phyloP scores from a whole-genome alignment of 208 protist genomes.

The Crithidia fasciculata region DNA sequence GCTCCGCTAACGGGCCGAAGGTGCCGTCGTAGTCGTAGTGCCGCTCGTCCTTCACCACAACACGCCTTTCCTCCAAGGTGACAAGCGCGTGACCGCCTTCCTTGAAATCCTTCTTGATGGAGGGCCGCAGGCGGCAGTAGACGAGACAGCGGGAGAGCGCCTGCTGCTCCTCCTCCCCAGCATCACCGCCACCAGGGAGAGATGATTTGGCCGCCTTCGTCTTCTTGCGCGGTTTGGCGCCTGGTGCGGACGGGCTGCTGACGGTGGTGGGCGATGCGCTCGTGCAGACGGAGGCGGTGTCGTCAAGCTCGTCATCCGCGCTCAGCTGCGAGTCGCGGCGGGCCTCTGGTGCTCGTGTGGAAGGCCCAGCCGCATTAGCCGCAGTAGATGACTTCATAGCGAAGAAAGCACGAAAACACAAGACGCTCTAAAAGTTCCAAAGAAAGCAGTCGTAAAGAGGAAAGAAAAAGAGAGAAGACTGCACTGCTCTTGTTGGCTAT shows the following conservation, averaged over 20 bases:
- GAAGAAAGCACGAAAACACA: background rate
- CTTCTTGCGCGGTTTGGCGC: conserved; percentile 26
- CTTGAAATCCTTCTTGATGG: conserved; percentile 73
- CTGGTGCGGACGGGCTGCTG: conserved; percentile 25
- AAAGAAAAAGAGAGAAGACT: background rate
- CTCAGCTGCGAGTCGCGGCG: conserved; percentile 1
- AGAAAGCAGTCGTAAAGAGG: background rate
- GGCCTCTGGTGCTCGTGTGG: background rate
- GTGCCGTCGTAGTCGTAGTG: conserved; percentile 88
- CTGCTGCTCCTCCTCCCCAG: background rate
- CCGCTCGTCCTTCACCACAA: conserved; percentile 80
- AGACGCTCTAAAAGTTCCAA: background rate
- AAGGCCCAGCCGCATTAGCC: background rate
- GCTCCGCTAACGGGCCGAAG: conserved; percentile 70
- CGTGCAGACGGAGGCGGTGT: conserved; percentile 8
- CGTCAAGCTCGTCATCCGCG: conserved; percentile 10
- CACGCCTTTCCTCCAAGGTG: conserved; percentile 52
- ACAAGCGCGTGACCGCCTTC: conserved; percentile 67
- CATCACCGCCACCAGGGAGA: background rate
- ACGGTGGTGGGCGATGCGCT: background rate
- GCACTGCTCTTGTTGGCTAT: too few relatives aligned
- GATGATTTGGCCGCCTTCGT: background rate
- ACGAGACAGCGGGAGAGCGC: conserved; percentile 77
- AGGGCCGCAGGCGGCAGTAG: conserved; percentile 78
- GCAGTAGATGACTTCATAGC: conserved; percentile 2